A percentile compares a stretch with the other conserved stretches of the same genome.
Evolutionary conservation across 441 rosid genomes (phyloP).

Genomic region (Aleurites moluccanus): DNA sequence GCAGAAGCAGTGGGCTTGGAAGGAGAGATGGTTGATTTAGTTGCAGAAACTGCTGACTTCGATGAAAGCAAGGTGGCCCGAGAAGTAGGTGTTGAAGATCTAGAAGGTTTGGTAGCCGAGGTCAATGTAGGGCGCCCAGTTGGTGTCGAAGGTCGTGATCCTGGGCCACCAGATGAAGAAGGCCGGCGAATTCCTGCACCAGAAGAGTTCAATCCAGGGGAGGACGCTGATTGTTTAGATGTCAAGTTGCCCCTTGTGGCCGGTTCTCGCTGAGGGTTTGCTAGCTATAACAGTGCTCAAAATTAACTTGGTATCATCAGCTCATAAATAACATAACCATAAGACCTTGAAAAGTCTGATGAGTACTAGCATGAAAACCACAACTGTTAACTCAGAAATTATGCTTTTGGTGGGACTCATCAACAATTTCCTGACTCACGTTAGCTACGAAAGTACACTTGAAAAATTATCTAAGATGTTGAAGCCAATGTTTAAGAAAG

Average conservation of each 20-base stretch:
- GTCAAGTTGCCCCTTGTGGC: constrained; percentile 55
- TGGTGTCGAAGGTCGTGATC: constrained; percentile 90
- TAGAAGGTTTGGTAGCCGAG: constrained; percentile 53
- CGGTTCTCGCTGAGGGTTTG: constrained; percentile 61
- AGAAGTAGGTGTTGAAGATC: constrained; percentile 88
- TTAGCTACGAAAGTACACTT: background rate
- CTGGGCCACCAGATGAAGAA: constrained; percentile 92
- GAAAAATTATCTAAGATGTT: background rate
- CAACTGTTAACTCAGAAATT: background rate
- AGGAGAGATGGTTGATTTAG: constrained; percentile 42
- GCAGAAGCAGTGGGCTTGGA: constrained; percentile 50
- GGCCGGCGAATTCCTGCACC: constrained; percentile 67
- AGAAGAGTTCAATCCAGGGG: constrained; percentile 69
- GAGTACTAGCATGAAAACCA: constrained; percentile 10
- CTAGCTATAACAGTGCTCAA: constrained; percentile 51
- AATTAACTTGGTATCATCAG: constrained; percentile 18
- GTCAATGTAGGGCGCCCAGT: constrained; percentile 68
- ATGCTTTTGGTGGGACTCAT: background rate
- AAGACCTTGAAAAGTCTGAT: background rate
- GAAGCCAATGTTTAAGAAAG: background rate
- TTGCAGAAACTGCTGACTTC: constrained; percentile 43
- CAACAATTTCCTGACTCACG: background rate
- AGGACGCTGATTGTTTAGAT: constrained; percentile 61
- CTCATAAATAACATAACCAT: constrained; percentile 19
- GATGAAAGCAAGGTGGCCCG: constrained; percentile 65